Evolutionary conservation across 331 rosid genomes (phyloP), one percentile per base, ranked within the genome.

Genomic region (Rosa hybrid): DNA sequence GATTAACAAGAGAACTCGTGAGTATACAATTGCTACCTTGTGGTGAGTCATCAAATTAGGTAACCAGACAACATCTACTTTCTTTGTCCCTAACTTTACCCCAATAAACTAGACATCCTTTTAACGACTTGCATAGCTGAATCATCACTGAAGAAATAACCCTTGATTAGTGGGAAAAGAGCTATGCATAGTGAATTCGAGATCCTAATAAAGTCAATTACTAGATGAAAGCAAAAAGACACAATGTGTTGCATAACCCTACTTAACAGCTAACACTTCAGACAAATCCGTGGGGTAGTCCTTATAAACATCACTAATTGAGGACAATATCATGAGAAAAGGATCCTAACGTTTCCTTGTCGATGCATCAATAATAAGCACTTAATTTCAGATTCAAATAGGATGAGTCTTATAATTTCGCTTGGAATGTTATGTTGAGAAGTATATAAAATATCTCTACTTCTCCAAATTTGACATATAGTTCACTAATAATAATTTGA

Each of bases 231-330:
- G 56, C 20, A 21, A n/a, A n/a, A 45, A 45, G 38, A n/a, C 41
- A 45, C 12, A n/a, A 48, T 44, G 30, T 12, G 38, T 45, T 42
- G 16, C 38, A 2, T 70, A 42, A 70, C 49, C 72, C 50, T 18
- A 8, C 25, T 20, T 1, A 5, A 63, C 13, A 25, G 11, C 6
- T 4, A 23, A 11, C 53, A 9, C 62, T 18, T 56, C 9, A 44
- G 49, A 70, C 75, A 71, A 71, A 71, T 45, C 10, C 12, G 41
- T 46, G 11, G 75, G 75, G 57, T 71, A 27, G 44, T 30, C 45
- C 30, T 27, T 14, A 64, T 6, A 64, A 30, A 30, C 34, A 71
- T 44, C 56, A 71, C 57, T 44, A 25, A 25, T 71, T 23, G 60
- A 23, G 23, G 49, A 7, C 42, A 71, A 3, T 48, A 30, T 48